Conservation (phyloP, 768 basidiomycete genomes). For the Galerina sulciceps region DNA sequence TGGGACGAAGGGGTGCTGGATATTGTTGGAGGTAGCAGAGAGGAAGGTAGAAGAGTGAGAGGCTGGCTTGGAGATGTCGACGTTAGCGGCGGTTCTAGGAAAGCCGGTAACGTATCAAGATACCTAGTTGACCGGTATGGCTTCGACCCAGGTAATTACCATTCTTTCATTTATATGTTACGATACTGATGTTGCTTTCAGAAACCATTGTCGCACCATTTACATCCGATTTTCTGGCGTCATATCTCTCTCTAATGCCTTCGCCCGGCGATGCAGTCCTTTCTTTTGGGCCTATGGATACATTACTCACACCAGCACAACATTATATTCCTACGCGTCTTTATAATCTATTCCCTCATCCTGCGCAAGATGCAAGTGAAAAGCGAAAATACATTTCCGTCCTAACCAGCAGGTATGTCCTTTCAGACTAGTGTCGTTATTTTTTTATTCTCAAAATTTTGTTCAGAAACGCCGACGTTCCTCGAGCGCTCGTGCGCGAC, state of each 20-base stretch:
- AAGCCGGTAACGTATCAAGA: constrained; percentile 67
- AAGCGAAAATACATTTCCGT: constrained; percentile 76
- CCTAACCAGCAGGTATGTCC: constrained; percentile 65
- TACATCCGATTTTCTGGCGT: constrained; percentile 75
- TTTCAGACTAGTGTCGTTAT: not conserved
- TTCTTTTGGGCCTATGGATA: constrained; percentile 82
- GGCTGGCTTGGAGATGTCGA: constrained; percentile 88
- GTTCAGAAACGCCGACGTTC: constrained; percentile 79
- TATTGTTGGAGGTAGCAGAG: constrained; percentile 75
- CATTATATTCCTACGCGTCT: constrained; percentile 77
- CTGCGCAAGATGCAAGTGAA: constrained; percentile 76
- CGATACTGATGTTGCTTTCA: constrained; percentile 25
- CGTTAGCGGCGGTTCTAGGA: constrained; percentile 62
- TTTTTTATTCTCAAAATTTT: constrained; percentile 3
- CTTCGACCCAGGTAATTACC: constrained; percentile 65
- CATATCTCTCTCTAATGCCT: constrained; percentile 78
- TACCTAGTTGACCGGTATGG: constrained; percentile 84
- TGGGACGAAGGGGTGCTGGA: constrained; percentile 85
- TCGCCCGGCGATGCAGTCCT: constrained; percentile 75
- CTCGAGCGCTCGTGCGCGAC: constrained; percentile 82
- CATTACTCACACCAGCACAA: constrained; percentile 73
- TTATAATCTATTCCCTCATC: constrained; percentile 79
- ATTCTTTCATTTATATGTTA: constrained; percentile 3
- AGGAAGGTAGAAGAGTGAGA: constrained; percentile 73
- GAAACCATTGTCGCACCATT: constrained; percentile 79